A percentile compares a stretch with the other conserved stretches of the same genome.
Evolutionary conservation across 1,284 basidiomycete species (phyloP).

Genomic region (Phellopilus nigrolimitatus): DNA sequence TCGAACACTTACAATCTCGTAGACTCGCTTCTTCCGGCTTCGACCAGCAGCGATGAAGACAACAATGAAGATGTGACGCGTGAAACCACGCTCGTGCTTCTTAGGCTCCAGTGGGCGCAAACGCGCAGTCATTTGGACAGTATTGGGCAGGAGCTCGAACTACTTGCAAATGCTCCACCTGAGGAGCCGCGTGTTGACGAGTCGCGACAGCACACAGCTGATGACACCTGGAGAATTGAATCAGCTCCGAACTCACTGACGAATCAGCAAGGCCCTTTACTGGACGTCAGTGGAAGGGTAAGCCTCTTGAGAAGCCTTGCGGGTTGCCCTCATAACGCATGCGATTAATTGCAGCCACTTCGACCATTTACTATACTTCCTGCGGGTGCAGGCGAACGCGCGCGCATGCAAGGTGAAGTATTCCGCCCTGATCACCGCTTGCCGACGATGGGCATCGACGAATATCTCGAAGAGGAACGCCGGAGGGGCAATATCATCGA

Average conservation of each 20-base stretch:
- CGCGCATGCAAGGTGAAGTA: slow-evolving; percentile 72
- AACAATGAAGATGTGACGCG: slow-evolving; percentile 64
- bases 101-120: slow-evolving; percentile 71
- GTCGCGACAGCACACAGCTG: slow-evolving; percentile 23
- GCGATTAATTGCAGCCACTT: slow-evolving; percentile 49
- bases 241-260: slow-evolving; percentile 31
- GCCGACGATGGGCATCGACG: slow-evolving; percentile 95
- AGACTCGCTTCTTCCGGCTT: slow-evolving; percentile 49
- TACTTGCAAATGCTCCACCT: slow-evolving; percentile 59
- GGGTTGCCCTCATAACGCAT: background rate
- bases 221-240: slow-evolving; percentile 79
- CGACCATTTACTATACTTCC: slow-evolving; percentile 92
- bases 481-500: slow-evolving; percentile 83
- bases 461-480: slow-evolving; percentile 87
- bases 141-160: slow-evolving; percentile 68
- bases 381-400: slow-evolving; percentile 58
- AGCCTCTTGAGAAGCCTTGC: slow-evolving; percentile 19
- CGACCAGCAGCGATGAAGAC: slow-evolving; percentile 44
- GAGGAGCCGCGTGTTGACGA: slow-evolving; percentile 35
- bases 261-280: slow-evolving; percentile 57
- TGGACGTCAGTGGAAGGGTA: slow-evolving; percentile 76
- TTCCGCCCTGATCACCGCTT: slow-evolving; percentile 85
- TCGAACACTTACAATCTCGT: slow-evolving; percentile 58
- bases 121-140: slow-evolving; percentile 66
- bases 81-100: slow-evolving; percentile 60